These are phyloP conservation scores for Davidsoniella neocaledoniae DNA, from an alignment of 2,329 filamentous ascomycete species.

Conservation along the genomic window DNA sequence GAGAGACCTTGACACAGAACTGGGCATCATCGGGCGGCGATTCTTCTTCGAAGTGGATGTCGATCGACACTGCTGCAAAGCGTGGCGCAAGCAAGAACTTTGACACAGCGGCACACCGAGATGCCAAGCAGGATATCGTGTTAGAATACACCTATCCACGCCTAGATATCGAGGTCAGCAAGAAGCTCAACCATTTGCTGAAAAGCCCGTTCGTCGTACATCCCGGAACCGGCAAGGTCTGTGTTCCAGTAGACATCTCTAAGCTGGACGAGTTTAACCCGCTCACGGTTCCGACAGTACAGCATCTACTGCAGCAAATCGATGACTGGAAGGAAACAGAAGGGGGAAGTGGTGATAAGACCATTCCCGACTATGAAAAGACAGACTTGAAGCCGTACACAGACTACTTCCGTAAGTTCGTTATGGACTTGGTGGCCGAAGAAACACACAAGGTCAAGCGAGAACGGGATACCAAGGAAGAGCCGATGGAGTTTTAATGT, in stretches of 20 bases:
- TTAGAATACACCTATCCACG: conserved; percentile 96
- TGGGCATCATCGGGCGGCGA: conserved; percentile 70
- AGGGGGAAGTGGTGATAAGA: conserved; percentile 18
- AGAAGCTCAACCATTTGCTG: conserved; percentile 94
- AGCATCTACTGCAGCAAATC: conserved; percentile 66
- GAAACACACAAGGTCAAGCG: conserved; percentile 40
- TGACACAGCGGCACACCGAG: conserved; percentile 56
- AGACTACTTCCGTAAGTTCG: conserved; percentile 73
- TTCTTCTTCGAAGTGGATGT: conserved; percentile 75
- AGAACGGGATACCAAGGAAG: conserved; percentile 32
- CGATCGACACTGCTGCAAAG: conserved; percentile 77
- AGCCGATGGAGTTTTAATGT: conserved; percentile 33
- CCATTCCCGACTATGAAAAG: conserved; percentile 81
- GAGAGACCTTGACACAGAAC: conserved; percentile 67
- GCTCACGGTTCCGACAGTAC: conserved; percentile 74
- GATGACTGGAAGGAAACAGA: conserved; percentile 51
- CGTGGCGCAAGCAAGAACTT: conserved; percentile 54
- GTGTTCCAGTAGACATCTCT: conserved; percentile 75
- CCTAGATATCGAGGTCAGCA: conserved; percentile 91
- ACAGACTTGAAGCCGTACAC: conserved; percentile 87
- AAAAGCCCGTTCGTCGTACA: conserved; percentile 96
- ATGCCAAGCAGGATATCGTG: conserved; percentile 90
- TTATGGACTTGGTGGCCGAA: conserved; percentile 62
- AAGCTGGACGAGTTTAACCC: conserved; percentile 73
- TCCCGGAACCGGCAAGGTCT: conserved; percentile 82